phyloP scores from a whole-genome alignment of 768 basidiomycete genomes.

The Tulasnella sp. region DNA sequence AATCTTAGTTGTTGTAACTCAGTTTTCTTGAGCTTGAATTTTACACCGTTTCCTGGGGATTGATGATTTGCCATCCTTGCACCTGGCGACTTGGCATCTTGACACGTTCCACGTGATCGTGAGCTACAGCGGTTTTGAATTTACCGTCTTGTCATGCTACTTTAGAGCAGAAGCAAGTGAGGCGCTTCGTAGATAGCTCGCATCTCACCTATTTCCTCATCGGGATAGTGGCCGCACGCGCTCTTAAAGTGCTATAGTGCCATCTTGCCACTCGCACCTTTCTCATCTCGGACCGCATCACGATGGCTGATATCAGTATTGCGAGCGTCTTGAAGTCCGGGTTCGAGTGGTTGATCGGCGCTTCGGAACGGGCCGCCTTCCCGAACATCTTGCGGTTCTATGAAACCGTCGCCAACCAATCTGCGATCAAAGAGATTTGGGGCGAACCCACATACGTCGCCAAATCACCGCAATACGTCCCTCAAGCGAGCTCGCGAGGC shows the following conservation, averaged over 20 bases:
- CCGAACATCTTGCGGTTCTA: slow-evolving; percentile 73
- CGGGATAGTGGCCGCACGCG: slow-evolving; percentile 41
- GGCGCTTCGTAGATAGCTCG: too few relatives aligned
- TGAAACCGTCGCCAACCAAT: slow-evolving; percentile 82
- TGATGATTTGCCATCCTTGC: too few relatives aligned
- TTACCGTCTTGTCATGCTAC: too few relatives aligned
- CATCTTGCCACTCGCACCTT: too few relatives aligned
- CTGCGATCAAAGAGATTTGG: slow-evolving; percentile 34
- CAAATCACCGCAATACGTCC: slow-evolving; percentile 55
- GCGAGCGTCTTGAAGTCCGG: slow-evolving; percentile 48
- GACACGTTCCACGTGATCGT: too few relatives aligned
- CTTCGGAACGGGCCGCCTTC: slow-evolving; percentile 48
- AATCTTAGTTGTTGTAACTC: slow-evolving; percentile 36
- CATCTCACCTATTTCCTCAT: too few relatives aligned
- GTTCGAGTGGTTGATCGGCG: slow-evolving; percentile 47
- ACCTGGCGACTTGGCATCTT: too few relatives aligned
- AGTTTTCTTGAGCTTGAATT: neutral
- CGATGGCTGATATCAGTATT: slow-evolving; percentile 74
- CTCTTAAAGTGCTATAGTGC: slow-evolving; percentile 58
- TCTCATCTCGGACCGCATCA: slow-evolving; percentile 90
- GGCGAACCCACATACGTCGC: slow-evolving; percentile 50
- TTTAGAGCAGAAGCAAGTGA: too few relatives aligned
- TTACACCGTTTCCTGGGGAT: neutral
- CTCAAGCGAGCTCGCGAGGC: slow-evolving; percentile 50
- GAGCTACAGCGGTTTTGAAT: too few relatives aligned